These are phyloP conservation scores for Helenozyma rhizophorensis DNA, from an alignment of 805 yeast genomes.

Conservation along the genomic window DNA sequence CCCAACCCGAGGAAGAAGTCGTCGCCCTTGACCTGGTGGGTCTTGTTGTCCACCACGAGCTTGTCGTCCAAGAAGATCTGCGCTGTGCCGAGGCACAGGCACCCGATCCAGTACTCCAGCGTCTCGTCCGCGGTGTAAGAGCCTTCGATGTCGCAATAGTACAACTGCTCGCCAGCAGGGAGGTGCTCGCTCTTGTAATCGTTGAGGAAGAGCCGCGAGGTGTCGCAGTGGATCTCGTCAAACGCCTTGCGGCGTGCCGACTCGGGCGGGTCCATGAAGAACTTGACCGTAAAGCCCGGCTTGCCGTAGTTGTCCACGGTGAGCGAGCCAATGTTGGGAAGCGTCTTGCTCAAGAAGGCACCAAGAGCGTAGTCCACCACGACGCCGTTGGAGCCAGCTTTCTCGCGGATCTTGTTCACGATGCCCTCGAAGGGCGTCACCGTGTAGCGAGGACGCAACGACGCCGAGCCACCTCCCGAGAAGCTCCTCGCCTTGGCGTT, in stretches of 20 bases:
- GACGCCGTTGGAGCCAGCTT: slow-evolving; percentile 16
- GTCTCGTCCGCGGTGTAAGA: slow-evolving; percentile 42
- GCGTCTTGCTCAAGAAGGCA: slow-evolving; percentile 25
- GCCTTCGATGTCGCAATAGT: slow-evolving; percentile 44
- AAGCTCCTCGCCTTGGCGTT: slow-evolving; percentile 46
- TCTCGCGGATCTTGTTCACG: slow-evolving; percentile 18
- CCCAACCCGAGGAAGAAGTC: slow-evolving; percentile 51
- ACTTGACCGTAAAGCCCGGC: slow-evolving; percentile 21
- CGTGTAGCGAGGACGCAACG: slow-evolving; percentile 46
- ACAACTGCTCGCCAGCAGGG: slow-evolving; percentile 19
- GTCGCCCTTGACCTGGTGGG: slow-evolving; percentile 46
- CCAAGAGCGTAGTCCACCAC: slow-evolving; percentile 26
- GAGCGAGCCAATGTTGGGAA: slow-evolving; percentile 27
- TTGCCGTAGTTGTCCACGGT: slow-evolving; percentile 20
- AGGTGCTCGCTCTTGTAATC: slow-evolving; percentile 13
- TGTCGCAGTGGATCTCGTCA: slow-evolving; percentile 18
- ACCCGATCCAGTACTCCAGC: slow-evolving; percentile 50
- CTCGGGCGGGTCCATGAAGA: slow-evolving; percentile 27
- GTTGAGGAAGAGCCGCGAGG: slow-evolving; percentile 14
- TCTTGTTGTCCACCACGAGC: slow-evolving; percentile 53
- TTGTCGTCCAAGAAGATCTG: slow-evolving; percentile 49
- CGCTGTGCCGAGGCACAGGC: slow-evolving; percentile 52
- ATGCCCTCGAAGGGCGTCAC: slow-evolving; percentile 49
- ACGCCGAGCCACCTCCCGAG: slow-evolving; percentile 67
- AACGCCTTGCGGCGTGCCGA: slow-evolving; percentile 20